Evolutionary conservation across 208 protist genomes (phyloP).

Genomic region (Trypanosoma platydactyli): DNA sequence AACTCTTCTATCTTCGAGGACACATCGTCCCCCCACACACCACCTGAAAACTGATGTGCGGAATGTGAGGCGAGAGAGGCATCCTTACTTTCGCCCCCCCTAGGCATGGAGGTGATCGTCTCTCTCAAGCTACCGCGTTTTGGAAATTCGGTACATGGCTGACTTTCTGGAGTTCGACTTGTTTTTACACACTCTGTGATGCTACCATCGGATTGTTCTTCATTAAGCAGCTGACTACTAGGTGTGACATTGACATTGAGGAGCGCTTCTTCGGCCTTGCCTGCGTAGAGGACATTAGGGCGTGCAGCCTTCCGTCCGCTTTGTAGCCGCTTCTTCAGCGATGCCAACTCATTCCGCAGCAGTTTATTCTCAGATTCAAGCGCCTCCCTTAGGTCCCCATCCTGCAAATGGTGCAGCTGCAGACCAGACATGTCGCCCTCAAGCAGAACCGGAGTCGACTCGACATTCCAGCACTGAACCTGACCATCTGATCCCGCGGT

Average conservation of each 20-base stretch:
- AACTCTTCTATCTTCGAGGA: slow-evolving; percentile 53
- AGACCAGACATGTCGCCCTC: slow-evolving; percentile 8
- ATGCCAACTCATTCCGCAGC: slow-evolving; percentile 31
- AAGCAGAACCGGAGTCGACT: slow-evolving; percentile 71
- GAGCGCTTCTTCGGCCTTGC: slow-evolving; percentile 32
- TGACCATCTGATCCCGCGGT: slow-evolving; percentile 57
- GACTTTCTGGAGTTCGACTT: neutral
- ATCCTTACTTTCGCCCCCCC: no score
- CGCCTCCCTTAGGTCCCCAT: neutral
- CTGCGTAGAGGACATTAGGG: slow-evolving; percentile 32
- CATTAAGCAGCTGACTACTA: slow-evolving; percentile 7
- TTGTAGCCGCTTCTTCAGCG: slow-evolving; percentile 22
- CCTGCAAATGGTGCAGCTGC: neutral
- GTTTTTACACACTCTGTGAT: neutral
- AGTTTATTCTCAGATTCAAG: slow-evolving; percentile 26
- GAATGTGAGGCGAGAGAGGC: slow-evolving; percentile 17
- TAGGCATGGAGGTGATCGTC: no score
- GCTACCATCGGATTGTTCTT: no score
- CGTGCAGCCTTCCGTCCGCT: slow-evolving; percentile 26
- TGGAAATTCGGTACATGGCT: no score
- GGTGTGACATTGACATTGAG: slow-evolving; percentile 36
- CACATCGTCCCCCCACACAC: slow-evolving; percentile 55
- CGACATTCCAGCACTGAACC: slow-evolving; percentile 86
- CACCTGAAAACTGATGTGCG: slow-evolving; percentile 40
- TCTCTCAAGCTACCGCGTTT: no score